Evolutionary conservation across 1,284 basidiomycete genomes (phyloP).

Genomic region (Chondrostereum purpureum): DNA sequence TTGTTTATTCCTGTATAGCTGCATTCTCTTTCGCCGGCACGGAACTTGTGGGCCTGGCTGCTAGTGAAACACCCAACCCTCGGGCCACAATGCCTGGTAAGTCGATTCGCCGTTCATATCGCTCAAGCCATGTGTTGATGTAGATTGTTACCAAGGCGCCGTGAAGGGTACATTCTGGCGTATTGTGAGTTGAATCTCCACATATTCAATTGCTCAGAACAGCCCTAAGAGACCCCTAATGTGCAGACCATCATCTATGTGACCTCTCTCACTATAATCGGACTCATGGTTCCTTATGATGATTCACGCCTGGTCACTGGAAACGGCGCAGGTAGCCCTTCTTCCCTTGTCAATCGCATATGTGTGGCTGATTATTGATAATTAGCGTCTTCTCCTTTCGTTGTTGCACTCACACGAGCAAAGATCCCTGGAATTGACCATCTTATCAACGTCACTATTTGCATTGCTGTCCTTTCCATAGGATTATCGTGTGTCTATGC

Average conservation of each 20-base stretch:
- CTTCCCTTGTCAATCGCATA: not conserved
- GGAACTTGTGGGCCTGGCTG: constrained; percentile 62
- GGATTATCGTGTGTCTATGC: constrained; percentile 65
- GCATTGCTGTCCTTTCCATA: constrained; percentile 68
- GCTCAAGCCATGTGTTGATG: not conserved
- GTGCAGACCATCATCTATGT: constrained; percentile 34
- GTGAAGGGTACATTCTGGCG: constrained; percentile 43
- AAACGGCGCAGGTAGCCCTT: constrained; percentile 23
- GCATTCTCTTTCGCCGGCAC: constrained; percentile 39
- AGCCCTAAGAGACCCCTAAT: not conserved
- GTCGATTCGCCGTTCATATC: no score
- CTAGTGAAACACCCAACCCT: constrained; percentile 53
- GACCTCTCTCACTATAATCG: constrained; percentile 33
- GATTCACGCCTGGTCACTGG: constrained; percentile 37
- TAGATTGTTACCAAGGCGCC: constrained; percentile 17
- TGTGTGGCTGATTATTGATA: constrained; percentile 14
- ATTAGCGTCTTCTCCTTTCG: constrained; percentile 48
- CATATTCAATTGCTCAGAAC: not conserved
- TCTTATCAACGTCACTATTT: constrained; percentile 66
- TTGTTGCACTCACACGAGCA: constrained; percentile 57
- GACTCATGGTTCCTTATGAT: constrained; percentile 45
- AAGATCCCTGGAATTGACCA: constrained; percentile 55
- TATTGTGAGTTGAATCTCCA: constrained; percentile 23
- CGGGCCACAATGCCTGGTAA: constrained; percentile 48
- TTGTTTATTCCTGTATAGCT: constrained; percentile 12